Percentiles rank a stretch among this genome's conserved stretches.
These are phyloP conservation scores for Fagus crenata DNA, from an alignment of 306 rosid species.

Conservation along the genomic window DNA sequence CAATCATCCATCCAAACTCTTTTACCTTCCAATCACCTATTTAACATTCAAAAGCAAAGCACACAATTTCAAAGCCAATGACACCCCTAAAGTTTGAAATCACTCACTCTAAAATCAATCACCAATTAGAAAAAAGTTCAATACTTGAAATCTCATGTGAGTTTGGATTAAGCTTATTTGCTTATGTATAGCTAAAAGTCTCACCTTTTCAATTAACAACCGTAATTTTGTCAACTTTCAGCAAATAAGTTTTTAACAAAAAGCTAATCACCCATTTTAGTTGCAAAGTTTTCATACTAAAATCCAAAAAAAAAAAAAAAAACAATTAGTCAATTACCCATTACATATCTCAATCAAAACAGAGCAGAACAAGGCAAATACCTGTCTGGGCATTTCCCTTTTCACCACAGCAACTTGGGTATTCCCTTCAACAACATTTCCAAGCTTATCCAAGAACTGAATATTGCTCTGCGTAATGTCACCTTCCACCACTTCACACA, in stretches of 20 bases:
- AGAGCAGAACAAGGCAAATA: conserved; percentile 18
- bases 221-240: too few species aligned
- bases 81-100: background rate
- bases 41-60: background rate
- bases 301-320: too few species aligned
- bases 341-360: background rate
- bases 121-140: background rate
- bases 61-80: background rate
- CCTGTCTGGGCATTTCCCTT: conserved; percentile 91
- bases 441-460: conserved; percentile 92
- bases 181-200: too few species aligned
- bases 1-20: background rate
- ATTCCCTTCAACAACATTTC: conserved; percentile 88
- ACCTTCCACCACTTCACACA: conserved; percentile 97
- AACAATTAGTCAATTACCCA: background rate
- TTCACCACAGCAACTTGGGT: conserved; percentile 70
- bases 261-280: too few species aligned
- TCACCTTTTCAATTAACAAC: too few species aligned
- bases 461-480: conserved; percentile 79
- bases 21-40: background rate
- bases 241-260: background rate
- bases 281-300: too few species aligned
- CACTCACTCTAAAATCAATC: background rate
- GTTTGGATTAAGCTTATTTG: too few species aligned
- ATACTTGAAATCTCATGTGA: too few species aligned